A percentile compares a stretch with the other conserved stretches of the same genome.
Conservation (phyloP, 2,329 filamentous ascomycete genomes). For the Pseudogymnoascus sp. region DNA sequence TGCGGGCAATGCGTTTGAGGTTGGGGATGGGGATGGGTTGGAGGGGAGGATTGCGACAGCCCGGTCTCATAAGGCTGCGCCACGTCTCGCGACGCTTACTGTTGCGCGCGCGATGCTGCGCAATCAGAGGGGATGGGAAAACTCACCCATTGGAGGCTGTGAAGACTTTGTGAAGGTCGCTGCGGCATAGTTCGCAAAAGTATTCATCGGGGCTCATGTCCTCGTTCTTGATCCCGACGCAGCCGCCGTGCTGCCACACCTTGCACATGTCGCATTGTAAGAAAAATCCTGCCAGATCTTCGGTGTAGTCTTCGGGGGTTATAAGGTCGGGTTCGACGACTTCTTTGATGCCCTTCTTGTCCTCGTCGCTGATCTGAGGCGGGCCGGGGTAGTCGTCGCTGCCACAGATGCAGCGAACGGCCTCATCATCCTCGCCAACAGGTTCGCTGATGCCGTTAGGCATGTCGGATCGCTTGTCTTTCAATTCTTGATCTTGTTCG, state of each 20-base stretch:
- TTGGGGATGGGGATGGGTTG: not conserved
- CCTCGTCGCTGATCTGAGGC: slow-evolving; percentile 49
- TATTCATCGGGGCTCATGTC: slow-evolving; percentile 91
- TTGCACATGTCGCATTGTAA: slow-evolving; percentile 97
- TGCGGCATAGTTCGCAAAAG: slow-evolving; percentile 91
- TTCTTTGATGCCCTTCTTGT: slow-evolving; percentile 47
- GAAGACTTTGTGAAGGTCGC: slow-evolving; percentile 81
- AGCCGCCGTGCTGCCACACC: slow-evolving; percentile 97
- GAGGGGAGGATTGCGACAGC: not conserved
- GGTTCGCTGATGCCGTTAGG: slow-evolving; percentile 56
- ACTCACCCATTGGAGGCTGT: slow-evolving; percentile 78
- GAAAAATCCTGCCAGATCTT: slow-evolving; percentile 87
- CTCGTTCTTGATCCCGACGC: slow-evolving; percentile 94
- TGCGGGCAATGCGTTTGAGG: slow-evolving; percentile 10
- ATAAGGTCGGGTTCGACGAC: slow-evolving; percentile 51
- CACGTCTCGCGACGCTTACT: not conserved
- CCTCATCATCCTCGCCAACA: slow-evolving; percentile 76
- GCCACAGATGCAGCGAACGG: slow-evolving; percentile 91
- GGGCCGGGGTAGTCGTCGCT: slow-evolving; percentile 90
- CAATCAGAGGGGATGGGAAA: slow-evolving; percentile 1
- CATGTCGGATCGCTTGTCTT: slow-evolving; percentile 49
- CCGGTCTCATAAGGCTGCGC: not conserved
- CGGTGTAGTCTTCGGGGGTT: slow-evolving; percentile 50
- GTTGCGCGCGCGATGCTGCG: not conserved
- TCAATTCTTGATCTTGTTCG: slow-evolving; percentile 24